Evolutionary conservation across 2,329 filamentous ascomycete species (phyloP).

Genomic region (Neofusicoccum sp.): DNA sequence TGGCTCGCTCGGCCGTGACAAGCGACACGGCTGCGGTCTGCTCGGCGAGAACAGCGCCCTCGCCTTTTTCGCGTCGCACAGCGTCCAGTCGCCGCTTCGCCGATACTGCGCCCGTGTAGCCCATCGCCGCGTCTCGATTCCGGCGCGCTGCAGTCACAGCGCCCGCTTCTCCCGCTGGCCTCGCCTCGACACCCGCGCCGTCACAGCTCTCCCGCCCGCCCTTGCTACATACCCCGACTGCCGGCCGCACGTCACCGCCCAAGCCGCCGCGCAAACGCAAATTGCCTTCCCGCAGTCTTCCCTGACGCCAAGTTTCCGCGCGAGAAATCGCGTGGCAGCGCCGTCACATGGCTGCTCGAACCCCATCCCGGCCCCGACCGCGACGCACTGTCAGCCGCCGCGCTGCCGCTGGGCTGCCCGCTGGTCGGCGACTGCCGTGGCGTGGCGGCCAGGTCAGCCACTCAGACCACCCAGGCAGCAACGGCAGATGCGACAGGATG

Average conservation of each 20-base stretch:
- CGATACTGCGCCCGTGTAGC: conserved; percentile 4
- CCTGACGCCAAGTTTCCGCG: not conserved
- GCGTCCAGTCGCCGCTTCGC: not conserved
- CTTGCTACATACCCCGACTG: not conserved
- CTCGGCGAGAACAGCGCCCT: not conserved
- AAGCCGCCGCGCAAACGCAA: not conserved
- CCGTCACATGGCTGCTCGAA: not conserved
- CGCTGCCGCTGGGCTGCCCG: no score
- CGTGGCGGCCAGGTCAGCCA: not conserved
- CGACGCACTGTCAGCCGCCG: conserved; percentile 6
- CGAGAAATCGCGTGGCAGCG: not conserved
- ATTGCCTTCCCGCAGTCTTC: not conserved
- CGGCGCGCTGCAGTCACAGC: no score
- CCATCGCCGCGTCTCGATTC: not conserved
- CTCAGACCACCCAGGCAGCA: conserved; percentile 5
- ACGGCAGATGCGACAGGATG: not conserved
- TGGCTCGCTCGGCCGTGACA: no score
- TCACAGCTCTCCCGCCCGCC: not conserved
- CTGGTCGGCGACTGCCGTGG: not conserved
- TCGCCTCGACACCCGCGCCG: not conserved
- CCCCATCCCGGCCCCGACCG: not conserved
- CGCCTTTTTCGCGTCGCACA: not conserved
- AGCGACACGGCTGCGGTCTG: not conserved
- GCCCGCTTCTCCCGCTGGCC: not conserved
- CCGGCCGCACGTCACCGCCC: not conserved